phyloP scores from a whole-genome alignment of 306 rosid species.

The Benincasa hispida region DNA sequence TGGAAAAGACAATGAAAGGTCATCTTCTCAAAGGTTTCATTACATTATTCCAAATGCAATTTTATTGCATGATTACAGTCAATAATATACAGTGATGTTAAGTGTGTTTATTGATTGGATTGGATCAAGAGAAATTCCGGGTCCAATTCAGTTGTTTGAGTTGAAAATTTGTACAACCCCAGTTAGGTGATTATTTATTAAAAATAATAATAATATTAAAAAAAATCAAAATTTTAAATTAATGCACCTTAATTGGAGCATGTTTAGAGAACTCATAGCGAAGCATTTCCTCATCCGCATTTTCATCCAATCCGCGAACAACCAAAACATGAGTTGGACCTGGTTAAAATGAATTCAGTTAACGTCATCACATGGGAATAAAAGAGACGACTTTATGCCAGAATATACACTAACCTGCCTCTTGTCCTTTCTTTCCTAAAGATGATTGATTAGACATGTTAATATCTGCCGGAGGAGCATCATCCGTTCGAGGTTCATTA shows the following conservation, averaged over 20 bases:
- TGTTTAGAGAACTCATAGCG: constrained; percentile 97
- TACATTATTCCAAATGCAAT: not conserved
- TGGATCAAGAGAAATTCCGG: not conserved
- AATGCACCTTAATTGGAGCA: constrained; percentile 79
- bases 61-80: not conserved
- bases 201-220: no score
- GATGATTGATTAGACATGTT: constrained; percentile 47
- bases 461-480: constrained; percentile 91
- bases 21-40: not conserved
- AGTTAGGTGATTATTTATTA: not conserved
- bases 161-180: not conserved
- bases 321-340: constrained; percentile 99
- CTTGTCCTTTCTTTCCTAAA: constrained; percentile 68
- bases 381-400: not conserved
- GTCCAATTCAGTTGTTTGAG: not conserved
- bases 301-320: constrained; percentile 98
- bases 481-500: constrained; percentile 86
- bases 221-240: not conserved
- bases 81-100: not conserved
- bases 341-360: constrained; percentile 14
- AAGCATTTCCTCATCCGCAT: constrained; percentile 97
- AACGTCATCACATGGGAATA: not conserved
- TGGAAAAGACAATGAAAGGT: not conserved
- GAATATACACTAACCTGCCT: constrained; percentile 53
- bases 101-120: not conserved